phyloP scores from a whole-genome alignment of 2,329 filamentous ascomycete genomes.

The Simplicillium aogashimaense region DNA sequence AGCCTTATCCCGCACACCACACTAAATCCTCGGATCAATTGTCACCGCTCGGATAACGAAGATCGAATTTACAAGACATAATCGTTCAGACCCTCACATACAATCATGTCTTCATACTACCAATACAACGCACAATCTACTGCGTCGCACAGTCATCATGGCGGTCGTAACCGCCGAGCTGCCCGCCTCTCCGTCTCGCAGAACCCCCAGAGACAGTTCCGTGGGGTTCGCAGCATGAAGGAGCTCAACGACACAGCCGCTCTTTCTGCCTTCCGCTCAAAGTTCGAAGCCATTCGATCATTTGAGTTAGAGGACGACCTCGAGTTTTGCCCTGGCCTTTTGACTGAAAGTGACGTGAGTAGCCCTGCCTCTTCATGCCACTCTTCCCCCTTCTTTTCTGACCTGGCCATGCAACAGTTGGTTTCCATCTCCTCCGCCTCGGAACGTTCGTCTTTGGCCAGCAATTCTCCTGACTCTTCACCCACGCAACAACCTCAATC shows the following conservation, averaged over 20 bases:
- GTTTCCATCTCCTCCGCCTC: constrained; percentile 88
- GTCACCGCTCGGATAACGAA: no score
- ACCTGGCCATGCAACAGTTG: constrained; percentile 47
- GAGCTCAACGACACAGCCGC: constrained; percentile 72
- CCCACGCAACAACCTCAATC: constrained; percentile 81
- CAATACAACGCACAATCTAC: constrained; percentile 48
- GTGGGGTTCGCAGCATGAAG: constrained; percentile 76
- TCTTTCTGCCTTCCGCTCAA: constrained; percentile 68
- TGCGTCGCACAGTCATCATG: constrained; percentile 67
- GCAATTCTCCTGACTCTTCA: constrained; percentile 85
- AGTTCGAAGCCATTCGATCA: constrained; percentile 84
- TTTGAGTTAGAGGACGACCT: constrained; percentile 95
- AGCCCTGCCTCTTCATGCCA: constrained; percentile 6
- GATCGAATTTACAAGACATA: no score
- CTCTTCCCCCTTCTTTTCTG: constrained; percentile 14
- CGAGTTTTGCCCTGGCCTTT: constrained; percentile 85
- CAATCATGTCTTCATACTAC: constrained; percentile 55
- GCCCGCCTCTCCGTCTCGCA: constrained; percentile 73
- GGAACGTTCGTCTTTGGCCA: constrained; percentile 89
- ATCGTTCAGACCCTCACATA: not conserved
- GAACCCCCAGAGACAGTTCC: constrained; percentile 78
- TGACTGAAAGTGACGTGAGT: constrained; percentile 90
- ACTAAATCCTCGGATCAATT: no score
- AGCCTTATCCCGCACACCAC: no score
- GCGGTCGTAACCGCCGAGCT: constrained; percentile 74